Conservation (phyloP, 495 filamentous ascomycete genomes). For the Tuber calosporum region DNA sequence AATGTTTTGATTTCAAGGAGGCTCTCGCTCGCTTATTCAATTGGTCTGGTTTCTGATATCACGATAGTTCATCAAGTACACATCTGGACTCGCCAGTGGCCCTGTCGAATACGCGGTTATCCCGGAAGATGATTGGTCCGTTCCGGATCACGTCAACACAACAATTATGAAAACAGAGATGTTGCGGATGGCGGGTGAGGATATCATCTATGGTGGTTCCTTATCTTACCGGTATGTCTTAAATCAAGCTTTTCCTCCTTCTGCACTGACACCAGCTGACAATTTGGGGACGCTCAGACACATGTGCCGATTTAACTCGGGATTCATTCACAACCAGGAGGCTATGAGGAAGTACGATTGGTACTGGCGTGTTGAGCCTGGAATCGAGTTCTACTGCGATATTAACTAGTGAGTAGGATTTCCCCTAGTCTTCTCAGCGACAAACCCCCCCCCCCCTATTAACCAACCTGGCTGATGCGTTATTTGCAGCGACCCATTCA, state of each 20-base stretch:
- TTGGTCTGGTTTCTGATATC: not conserved
- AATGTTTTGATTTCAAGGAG: not conserved
- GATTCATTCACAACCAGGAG: constrained; percentile 92
- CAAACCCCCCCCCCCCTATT: not conserved
- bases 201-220: constrained; percentile 81
- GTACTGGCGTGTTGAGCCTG: constrained; percentile 56
- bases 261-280: not conserved
- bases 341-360: constrained; percentile 85
- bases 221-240: constrained; percentile 98
- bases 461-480: not conserved
- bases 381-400: constrained; percentile 49
- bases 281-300: constrained; percentile 43
- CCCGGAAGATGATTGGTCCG: constrained; percentile 86
- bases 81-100: constrained; percentile 35
- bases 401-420: constrained; percentile 48
- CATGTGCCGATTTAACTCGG: constrained; percentile 97
- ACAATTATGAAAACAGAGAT: constrained; percentile 76
- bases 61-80: constrained; percentile 28
- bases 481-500: constrained; percentile 46
- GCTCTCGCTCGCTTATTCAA: not conserved
- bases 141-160: constrained; percentile 78
- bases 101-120: constrained; percentile 58
- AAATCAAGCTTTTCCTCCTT: constrained; percentile 53
- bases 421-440: constrained; percentile 50
- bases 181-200: constrained; percentile 68